Base-by-base conservation (phyloP, 2,329 filamentous ascomycete genomes). In the Diaporthe sp. region DNA sequence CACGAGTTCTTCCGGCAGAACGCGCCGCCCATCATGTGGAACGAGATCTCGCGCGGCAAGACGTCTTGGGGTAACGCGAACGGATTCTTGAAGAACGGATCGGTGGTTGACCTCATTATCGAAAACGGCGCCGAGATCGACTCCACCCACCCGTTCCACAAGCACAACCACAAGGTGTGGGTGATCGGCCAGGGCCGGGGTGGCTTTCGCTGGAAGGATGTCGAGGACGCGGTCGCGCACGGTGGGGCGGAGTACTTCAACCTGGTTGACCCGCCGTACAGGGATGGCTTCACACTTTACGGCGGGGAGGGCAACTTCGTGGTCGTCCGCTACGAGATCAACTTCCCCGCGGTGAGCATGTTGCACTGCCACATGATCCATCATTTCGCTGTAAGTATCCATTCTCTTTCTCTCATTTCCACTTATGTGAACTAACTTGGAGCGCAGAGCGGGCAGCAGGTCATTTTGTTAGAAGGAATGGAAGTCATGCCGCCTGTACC, bases 1-100 rank as follows among this genome's bases (percentile, higher is more conserved):
- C 54, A 57, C 28, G 54, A 57, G 54, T 57, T 57, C 28, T 57
- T 57, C 54, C 28, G 54, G 28, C 28, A 57, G 54, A 57, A 57
- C 30, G 54, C 30, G 17, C 28, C 54, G 1, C 30, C 30, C 1
- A 57, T 57, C 4, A 33, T 57, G 54, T 57, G 54, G 54, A 57
- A 57, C 17, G 54, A 57, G 28, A 35, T 35, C 15, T 57, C 54
- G 4, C 54, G 54, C 54, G 54, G 54, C 15, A 12, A 35, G 54
- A 57, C 54, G 4, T 57, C 54, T 2, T 57, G 30, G 28, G 54
- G 54, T 2, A 57, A 57, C 17, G 13, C 54, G 0, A 33, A 57
- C 15, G 54, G 54, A 13, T 57, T 57, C 15, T 28, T 57, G 15
- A 33, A 35, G 28, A 57, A 57, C 28, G 54, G 28, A 19, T 57